phyloP scores from a whole-genome alignment of 208 protist genomes.

The Vickermania ingenoplastis region DNA sequence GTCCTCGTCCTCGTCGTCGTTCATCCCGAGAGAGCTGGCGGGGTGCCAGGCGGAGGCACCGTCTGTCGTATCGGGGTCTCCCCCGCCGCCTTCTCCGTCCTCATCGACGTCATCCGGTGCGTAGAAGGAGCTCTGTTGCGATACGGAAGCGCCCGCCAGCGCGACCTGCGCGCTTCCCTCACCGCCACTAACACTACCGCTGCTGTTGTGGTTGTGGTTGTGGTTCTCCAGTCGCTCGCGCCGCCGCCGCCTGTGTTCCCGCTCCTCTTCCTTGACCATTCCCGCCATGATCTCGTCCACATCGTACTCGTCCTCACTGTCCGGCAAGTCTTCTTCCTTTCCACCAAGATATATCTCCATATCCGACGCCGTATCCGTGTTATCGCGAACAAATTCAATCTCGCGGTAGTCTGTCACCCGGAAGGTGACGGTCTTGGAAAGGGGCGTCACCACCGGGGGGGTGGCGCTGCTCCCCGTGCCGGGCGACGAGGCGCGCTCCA shows the following conservation, averaged over 20 bases:
- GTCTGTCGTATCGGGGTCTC: background rate
- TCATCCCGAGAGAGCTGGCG: background rate
- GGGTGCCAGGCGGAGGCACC: background rate
- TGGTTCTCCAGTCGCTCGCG: background rate
- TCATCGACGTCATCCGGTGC: background rate
- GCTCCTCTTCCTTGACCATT: background rate
- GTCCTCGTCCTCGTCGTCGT: slow-evolving; percentile 13
- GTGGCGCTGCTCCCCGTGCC: background rate
- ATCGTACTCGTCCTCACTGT: slow-evolving; percentile 6
- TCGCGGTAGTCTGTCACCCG: background rate
- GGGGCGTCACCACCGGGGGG: background rate
- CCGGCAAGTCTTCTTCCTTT: background rate
- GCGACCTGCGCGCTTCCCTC: background rate
- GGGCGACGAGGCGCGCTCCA: background rate
- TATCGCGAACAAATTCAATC: background rate
- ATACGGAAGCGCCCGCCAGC: background rate
- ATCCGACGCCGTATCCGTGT: slow-evolving; percentile 14
- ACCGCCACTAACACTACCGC: background rate
- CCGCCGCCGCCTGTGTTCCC: background rate
- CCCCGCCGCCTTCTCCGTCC: background rate
- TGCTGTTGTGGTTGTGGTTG: slow-evolving; percentile 8
- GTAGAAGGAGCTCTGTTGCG: background rate
- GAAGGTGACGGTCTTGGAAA: background rate
- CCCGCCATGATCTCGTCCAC: slow-evolving; percentile 2
- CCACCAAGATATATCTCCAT: slow-evolving; percentile 15